These are phyloP conservation scores for Leccinum disarticulatum DNA, from an alignment of 768 basidiomycete genomes.

Conservation along the genomic window DNA sequence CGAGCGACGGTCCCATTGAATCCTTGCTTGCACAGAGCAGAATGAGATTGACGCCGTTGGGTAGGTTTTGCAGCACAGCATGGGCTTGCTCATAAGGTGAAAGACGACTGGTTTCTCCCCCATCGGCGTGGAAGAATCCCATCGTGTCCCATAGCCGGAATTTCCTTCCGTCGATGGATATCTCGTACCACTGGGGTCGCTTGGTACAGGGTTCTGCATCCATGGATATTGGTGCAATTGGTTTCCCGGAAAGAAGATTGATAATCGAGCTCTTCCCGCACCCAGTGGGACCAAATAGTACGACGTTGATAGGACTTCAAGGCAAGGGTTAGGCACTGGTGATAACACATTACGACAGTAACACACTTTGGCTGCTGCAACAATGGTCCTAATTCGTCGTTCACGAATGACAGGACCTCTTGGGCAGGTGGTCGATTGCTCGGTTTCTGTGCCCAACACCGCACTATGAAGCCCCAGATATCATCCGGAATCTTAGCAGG, in stretches of 20 bases:
- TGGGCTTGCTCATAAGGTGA: slow-evolving; percentile 21
- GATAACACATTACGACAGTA: neutral
- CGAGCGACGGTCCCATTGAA: slow-evolving; percentile 24
- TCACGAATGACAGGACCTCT: slow-evolving; percentile 1
- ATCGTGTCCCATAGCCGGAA: slow-evolving; percentile 28
- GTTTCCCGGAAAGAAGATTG: slow-evolving; percentile 18
- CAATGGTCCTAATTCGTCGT: neutral
- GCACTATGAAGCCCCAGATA: slow-evolving; percentile 5
- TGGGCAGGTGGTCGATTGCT: neutral
- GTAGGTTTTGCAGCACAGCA: slow-evolving; percentile 27
- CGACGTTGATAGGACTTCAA: slow-evolving; percentile 12
- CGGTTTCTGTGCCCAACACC: slow-evolving; percentile 5
- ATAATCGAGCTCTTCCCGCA: slow-evolving; percentile 22
- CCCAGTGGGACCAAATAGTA: slow-evolving; percentile 18
- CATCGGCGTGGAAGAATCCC: slow-evolving; percentile 18
- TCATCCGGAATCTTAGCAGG: neutral
- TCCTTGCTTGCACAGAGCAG: slow-evolving; percentile 35
- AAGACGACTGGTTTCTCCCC: neutral
- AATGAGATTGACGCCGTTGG: slow-evolving; percentile 35
- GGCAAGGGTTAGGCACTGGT: neutral
- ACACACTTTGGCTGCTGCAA: slow-evolving; percentile 2
- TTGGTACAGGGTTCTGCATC: slow-evolving; percentile 33
- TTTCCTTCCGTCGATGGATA: neutral
- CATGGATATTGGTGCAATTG: slow-evolving; percentile 26
- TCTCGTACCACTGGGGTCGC: slow-evolving; percentile 1